Conservation (phyloP, 2,329 filamentous ascomycete genomes). For the Cercospora zeina region DNA sequence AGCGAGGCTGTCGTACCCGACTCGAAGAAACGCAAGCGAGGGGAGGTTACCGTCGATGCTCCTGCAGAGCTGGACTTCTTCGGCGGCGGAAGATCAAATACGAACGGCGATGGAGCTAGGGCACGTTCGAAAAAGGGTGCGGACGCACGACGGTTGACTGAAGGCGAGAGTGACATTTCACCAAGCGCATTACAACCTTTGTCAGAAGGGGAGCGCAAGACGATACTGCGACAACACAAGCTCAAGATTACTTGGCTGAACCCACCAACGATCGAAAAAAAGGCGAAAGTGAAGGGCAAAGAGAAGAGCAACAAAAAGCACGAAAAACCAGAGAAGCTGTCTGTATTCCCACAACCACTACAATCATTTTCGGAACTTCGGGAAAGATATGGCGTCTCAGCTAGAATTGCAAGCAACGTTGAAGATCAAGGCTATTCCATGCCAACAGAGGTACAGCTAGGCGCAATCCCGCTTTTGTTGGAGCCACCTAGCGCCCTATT, state of each 20-base stretch:
- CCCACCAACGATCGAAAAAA: conserved; percentile 39
- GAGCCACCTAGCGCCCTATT: conserved; percentile 52
- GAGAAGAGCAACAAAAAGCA: conserved; percentile 43
- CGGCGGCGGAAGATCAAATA: conserved; percentile 26
- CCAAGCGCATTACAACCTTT: not conserved
- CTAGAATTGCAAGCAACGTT: conserved; percentile 74
- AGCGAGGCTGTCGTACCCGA: conserved; percentile 27
- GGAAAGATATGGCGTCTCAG: conserved; percentile 69
- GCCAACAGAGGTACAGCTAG: conserved; percentile 93
- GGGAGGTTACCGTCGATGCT: conserved; percentile 31
- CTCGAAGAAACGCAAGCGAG: conserved; percentile 49
- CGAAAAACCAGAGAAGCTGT: conserved; percentile 50
- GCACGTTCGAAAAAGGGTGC: too few relatives aligned
- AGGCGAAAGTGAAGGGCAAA: conserved; percentile 51
- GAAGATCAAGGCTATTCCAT: conserved; percentile 78
- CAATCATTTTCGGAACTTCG: conserved; percentile 73
- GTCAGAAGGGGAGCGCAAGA: conserved; percentile 33
- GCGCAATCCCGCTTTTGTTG: conserved; percentile 75
- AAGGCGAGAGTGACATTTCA: not conserved
- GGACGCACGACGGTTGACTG: not conserved
- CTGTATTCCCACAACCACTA: conserved; percentile 77
- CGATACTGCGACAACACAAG: conserved; percentile 40
- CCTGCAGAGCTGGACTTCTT: conserved; percentile 50
- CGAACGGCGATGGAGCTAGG: not conserved
- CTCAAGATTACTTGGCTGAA: conserved; percentile 40